phyloP scores from a whole-genome alignment of 2,329 filamentous ascomycete genomes.

The Fusarium verrucosum region DNA sequence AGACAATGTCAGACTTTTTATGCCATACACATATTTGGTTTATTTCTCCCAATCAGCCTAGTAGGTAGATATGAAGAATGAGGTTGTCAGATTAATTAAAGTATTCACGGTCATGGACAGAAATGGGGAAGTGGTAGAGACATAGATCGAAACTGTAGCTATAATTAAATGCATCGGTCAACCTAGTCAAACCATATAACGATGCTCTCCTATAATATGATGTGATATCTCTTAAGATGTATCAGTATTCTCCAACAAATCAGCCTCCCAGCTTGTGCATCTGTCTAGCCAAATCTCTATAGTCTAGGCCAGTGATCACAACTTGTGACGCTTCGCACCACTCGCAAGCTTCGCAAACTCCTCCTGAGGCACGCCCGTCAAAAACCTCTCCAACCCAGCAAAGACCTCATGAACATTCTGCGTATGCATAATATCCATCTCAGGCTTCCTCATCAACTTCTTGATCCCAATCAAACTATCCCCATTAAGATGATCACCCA shows the following conservation, averaged over 20 bases:
- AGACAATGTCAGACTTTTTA: background rate
- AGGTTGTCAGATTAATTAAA: too few relatives aligned
- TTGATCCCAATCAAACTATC: constrained; percentile 87
- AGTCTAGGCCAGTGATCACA: too few relatives aligned
- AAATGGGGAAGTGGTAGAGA: too few relatives aligned
- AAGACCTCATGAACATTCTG: constrained; percentile 89
- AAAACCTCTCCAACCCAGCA: constrained; percentile 82
- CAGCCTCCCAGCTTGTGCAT: too few relatives aligned
- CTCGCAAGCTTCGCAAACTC: constrained; percentile 87
- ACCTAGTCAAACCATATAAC: background rate
- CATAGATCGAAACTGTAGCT: too few relatives aligned
- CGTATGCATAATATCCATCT: constrained; percentile 75
- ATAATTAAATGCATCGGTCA: background rate
- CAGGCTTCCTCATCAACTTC: constrained; percentile 78
- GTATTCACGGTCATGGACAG: too few relatives aligned
- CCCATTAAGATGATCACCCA: constrained; percentile 82
- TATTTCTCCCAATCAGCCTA: too few relatives aligned
- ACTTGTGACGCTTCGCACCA: constrained; percentile 93
- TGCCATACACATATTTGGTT: background rate
- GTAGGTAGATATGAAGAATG: too few relatives aligned
- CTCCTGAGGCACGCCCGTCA: constrained; percentile 82
- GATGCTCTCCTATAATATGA: too few relatives aligned
- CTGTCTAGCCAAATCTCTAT: too few relatives aligned
- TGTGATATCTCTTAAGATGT: too few relatives aligned
- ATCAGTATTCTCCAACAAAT: too few relatives aligned